phyloP scores from a whole-genome alignment of 345 rosid species.

The Rhizophora mangle region DNA sequence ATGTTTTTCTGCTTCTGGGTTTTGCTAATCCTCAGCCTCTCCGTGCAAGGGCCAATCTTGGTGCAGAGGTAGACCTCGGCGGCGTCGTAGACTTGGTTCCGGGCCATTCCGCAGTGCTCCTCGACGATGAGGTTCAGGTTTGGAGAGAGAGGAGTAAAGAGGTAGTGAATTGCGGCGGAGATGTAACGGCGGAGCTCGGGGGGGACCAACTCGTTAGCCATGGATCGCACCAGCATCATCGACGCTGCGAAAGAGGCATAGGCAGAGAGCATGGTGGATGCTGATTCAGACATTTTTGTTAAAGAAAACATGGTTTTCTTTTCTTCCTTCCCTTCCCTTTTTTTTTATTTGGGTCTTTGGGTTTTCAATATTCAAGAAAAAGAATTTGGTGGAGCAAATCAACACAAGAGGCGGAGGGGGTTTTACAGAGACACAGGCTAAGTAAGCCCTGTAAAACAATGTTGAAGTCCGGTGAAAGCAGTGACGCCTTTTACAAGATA shows the following conservation, averaged over 20 bases:
- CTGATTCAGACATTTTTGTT: conserved; percentile 21
- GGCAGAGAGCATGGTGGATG: conserved; percentile 35
- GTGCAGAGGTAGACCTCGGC: conserved; percentile 44
- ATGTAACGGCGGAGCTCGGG: conserved; percentile 23
- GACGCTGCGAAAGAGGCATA: conserved; percentile 41
- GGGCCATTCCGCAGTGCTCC: conserved; percentile 25
- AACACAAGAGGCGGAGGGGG: no score
- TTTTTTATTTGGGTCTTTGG: no score
- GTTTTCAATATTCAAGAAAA: no score
- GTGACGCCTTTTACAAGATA: no score
- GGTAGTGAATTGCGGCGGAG: conserved; percentile 6
- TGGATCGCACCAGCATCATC: conserved; percentile 37
- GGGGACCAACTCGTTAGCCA: conserved; percentile 39
- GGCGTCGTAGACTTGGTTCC: conserved; percentile 43
- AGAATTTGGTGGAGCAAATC: no score
- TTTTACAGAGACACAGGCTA: no score
- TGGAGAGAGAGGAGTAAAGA: conserved; percentile 26
- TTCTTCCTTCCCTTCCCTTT: no score
- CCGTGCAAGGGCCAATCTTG: conserved; percentile 41
- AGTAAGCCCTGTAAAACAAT: no score
- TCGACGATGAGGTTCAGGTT: conserved; percentile 34
- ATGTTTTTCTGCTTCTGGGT: conserved; percentile 28
- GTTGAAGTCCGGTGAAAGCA: no score
- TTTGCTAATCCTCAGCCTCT: conserved; percentile 41
- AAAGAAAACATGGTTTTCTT: conserved; percentile 29